Percentiles rank a stretch among this genome's conserved stretches.
Evolutionary conservation across 768 basidiomycete species (phyloP).

Genomic region (Mycena haematopus): DNA sequence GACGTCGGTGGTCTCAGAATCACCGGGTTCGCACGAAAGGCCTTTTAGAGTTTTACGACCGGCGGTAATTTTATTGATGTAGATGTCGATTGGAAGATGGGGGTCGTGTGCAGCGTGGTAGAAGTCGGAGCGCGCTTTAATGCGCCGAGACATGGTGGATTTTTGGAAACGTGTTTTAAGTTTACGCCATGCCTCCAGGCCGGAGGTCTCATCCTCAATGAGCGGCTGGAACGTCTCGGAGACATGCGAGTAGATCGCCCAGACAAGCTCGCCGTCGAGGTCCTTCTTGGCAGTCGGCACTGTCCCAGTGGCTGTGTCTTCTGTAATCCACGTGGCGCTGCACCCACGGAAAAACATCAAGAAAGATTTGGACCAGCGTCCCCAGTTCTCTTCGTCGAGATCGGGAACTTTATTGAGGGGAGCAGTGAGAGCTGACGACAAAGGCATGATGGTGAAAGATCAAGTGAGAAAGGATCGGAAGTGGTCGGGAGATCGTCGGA

Average conservation of each 20-base stretch:
- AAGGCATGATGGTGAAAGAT: too few species aligned
- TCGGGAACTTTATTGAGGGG: neutral
- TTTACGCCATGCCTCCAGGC: slow-evolving; percentile 4
- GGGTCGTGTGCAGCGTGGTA: slow-evolving; percentile 11
- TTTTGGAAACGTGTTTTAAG: slow-evolving; percentile 13
- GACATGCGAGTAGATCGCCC: slow-evolving; percentile 20
- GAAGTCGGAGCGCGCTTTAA: slow-evolving; percentile 13
- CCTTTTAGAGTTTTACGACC: too few species aligned
- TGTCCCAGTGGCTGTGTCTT: neutral
- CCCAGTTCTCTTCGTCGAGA: neutral
- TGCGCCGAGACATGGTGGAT: slow-evolving; percentile 7
- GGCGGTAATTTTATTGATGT: too few species aligned
- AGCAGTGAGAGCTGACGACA: neutral
- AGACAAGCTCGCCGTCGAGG: slow-evolving; percentile 15
- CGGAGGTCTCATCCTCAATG: slow-evolving; percentile 15
- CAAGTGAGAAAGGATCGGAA: too few species aligned
- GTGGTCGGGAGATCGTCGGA: too few species aligned
- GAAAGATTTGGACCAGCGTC: neutral
- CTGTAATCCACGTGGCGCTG: slow-evolving; percentile 6
- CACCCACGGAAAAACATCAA: neutral
- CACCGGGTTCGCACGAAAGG: too few species aligned
- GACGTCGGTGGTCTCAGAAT: too few species aligned
- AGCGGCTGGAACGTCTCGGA: neutral
- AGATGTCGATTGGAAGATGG: neutral
- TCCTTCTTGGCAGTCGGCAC: slow-evolving; percentile 1